These are phyloP conservation scores for Fimicolochytrium jonesii DNA, from an alignment of 192 early-diverging fungal genomes.

Conservation along the genomic window DNA sequence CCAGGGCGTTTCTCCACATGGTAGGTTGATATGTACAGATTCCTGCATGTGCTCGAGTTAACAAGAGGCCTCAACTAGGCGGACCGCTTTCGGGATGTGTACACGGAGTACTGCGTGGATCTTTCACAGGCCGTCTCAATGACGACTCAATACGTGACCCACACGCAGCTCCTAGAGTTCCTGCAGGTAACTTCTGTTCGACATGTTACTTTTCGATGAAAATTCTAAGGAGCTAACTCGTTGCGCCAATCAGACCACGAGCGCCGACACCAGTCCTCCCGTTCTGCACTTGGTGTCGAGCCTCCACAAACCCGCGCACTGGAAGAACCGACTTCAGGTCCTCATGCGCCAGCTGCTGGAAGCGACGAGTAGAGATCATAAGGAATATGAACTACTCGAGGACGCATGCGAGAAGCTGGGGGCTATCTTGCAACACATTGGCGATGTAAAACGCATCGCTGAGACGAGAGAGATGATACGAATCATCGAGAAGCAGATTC, in stretches of 20 bases:
- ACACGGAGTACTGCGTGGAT: constrained; percentile 23
- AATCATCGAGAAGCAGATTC: constrained; percentile 10
- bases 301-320: constrained; percentile 31
- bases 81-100: constrained; percentile 29
- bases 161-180: constrained; percentile 24
- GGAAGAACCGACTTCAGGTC: constrained; percentile 16
- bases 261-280: constrained; percentile 14
- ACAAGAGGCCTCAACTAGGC: no score
- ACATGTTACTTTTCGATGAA: not conserved
- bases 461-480: constrained; percentile 28
- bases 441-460: constrained; percentile 4
- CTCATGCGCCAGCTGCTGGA: constrained; percentile 13
- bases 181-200: constrained; percentile 21
- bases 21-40: no score
- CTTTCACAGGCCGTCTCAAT: constrained; percentile 23
- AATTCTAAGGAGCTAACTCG: no score
- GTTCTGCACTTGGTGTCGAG: constrained; percentile 33
- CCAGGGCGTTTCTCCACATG: no score
- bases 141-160: constrained; percentile 20
- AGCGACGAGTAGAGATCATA: constrained; percentile 8
- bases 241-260: constrained; percentile 28
- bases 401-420: constrained; percentile 12
- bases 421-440: constrained; percentile 15
- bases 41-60: no score
- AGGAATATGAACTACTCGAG: constrained; percentile 4